Base-by-base conservation (phyloP, 495 filamentous ascomycete genomes). In the Jackrogersella multiformis region DNA sequence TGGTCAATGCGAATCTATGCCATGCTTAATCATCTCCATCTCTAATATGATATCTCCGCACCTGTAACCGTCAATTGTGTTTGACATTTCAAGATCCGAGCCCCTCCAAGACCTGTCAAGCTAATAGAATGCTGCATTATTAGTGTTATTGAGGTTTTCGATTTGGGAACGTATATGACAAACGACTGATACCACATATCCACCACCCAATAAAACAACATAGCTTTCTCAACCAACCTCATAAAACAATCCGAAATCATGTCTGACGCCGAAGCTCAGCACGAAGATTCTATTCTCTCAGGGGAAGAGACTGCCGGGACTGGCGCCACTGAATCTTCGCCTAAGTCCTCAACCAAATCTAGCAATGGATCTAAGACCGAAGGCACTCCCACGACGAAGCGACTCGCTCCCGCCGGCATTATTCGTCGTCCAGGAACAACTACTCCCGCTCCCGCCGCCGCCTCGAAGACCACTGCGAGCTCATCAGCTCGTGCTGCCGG, bases 201-300 rank as follows among this genome's bases (percentile, higher is more conserved):
- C 36, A 41, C 45, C 55, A 53, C n/a, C n/a, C n/a, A n/a, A n/a
- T n/a, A n/a, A n/a, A n/a, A n/a, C n/a, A 24, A 41, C 34, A 45
- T 41, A 45, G 34, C 38, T 45, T 28, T 46, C 26, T 41, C 8
- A 45, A 39, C 15, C 8, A 45, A 39, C 15, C 49, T 46, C 8
- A 13, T 28, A 49, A n/a, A 67, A 42, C 21, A 56, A n/a, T n/a
- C 62, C 24, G 52, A 55, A 72, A 74, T 30, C 71, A 82, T 82
- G 79, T 81, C 80, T 61, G 80, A 82, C 70, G 74, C 64, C 66
- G 79, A 81, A 30, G 72, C 73, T 70, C 75, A 78, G 69, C 77
- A 76, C 48, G 70, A 73, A 12, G 78, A 78, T 56, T 79, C 75
- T 49, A 42, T 76, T 46, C 64, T 74, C 39, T 77, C 69, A 20